Base-by-base conservation (phyloP, 495 filamentous ascomycete species). In the Hypoxylon rickii region DNA sequence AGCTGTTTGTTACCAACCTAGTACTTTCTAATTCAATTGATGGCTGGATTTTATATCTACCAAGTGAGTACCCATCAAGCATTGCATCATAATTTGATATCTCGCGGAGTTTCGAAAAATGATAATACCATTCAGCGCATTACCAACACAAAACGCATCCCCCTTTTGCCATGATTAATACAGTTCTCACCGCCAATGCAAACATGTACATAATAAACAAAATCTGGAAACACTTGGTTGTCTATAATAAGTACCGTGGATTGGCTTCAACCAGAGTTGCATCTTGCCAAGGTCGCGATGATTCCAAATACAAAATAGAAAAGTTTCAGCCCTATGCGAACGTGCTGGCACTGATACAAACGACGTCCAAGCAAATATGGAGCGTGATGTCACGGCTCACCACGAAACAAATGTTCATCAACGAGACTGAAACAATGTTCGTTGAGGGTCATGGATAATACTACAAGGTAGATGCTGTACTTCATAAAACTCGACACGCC, bases 281-380 rank as follows among this genome's bases (percentile, higher is more conserved):
- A n/a, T 7, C 24, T 29, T 29, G 12, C 32, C 12, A 12, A 3
- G 12, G 32, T 6, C 6, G 32, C 6, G 12, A n/a, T 3, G 32
- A 12, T 34, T 13, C 32, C n/a, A 5, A 5, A 29, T 4, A 29
- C 24, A 29, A 29, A 29, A 17, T 40, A 17, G 41, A 5, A 44
- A 37, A 43, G 42, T 37, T 33, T 59, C 55, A 59, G 55, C 55
- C 55, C 55, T 47, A 51, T 17, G 36, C 17, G 26, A 46, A 40
- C 8, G 22, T 13, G 10, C n/a, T n/a, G n/a, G n/a, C n/a, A 10
- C 15, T 56, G 58, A 61, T 51, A 56, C 58, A 51, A 40, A 4
- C 24, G 47, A 51, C 43, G 43, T 37, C n/a, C 51, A 40, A 44
- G 10, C 0, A 53, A 53, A 40, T 34, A 52, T 53, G 47, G 39